phyloP scores from a whole-genome alignment of 1,139 yeast genomes.

The Hyphopichia buzzinii region DNA sequence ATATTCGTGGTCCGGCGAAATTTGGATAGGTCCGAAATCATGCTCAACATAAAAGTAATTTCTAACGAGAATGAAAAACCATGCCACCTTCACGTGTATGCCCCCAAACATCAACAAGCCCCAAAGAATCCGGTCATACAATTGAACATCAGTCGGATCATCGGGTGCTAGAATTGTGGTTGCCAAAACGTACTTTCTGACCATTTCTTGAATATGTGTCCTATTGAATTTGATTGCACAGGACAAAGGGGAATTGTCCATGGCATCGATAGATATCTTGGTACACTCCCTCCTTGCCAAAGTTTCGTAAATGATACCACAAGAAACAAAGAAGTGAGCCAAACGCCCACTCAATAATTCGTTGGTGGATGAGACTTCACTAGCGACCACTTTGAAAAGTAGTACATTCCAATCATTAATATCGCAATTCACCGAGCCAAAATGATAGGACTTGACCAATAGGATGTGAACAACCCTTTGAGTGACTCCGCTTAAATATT shows the following conservation, averaged over 20 bases:
- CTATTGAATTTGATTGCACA: constrained; percentile 10
- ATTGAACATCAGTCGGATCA: constrained; percentile 28
- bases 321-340: constrained; percentile 14
- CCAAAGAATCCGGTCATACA: constrained; percentile 38
- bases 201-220: constrained; percentile 22
- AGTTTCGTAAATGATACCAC: constrained; percentile 20
- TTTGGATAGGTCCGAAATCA: constrained; percentile 23
- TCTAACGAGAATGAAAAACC: constrained; percentile 37
- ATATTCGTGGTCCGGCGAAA: constrained; percentile 13
- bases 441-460: constrained; percentile 15
- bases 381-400: constrained; percentile 8
- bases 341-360: constrained; percentile 18
- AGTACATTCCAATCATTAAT: constrained; percentile 11
- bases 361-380: constrained; percentile 9
- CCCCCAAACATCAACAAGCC: constrained; percentile 45
- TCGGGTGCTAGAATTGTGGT: constrained; percentile 27
- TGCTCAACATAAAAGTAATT: constrained; percentile 22
- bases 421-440: constrained; percentile 12
- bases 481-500: constrained; percentile 12
- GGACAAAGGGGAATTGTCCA: constrained; percentile 5
- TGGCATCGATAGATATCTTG: constrained; percentile 6
- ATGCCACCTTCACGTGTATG: constrained; percentile 35
- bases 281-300: constrained; percentile 11
- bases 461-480: constrained; percentile 13
- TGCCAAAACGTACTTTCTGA: constrained; percentile 32